phyloP scores from a whole-genome alignment of 164 flowering plant species.

The Piper longum region DNA sequence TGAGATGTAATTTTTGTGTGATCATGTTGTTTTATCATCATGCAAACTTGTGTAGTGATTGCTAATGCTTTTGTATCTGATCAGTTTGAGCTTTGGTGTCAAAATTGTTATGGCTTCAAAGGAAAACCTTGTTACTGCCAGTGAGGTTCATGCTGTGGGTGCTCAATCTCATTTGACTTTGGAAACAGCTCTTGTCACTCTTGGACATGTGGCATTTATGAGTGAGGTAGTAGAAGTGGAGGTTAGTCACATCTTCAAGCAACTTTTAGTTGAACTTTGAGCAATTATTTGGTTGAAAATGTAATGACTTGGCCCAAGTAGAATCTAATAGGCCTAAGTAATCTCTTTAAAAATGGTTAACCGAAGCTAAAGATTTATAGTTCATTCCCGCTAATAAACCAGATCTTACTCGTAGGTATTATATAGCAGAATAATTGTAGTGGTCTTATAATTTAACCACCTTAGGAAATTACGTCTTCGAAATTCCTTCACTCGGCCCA shows the following conservation, averaged over 20 bases:
- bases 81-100: conserved; percentile 65
- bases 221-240: conserved; percentile 69
- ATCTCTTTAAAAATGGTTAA: no score
- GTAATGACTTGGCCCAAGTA: no score
- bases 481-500: no score
- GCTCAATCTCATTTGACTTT: conserved; percentile 40
- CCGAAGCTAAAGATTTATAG: no score
- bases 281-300: no score
- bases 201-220: conserved; percentile 61
- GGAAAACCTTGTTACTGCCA: conserved; percentile 49
- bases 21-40: neutral
- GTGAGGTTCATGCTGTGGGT: conserved; percentile 56
- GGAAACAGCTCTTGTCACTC: conserved; percentile 72
- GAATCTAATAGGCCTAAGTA: no score
- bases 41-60: neutral
- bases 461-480: no score
- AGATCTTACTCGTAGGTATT: no score
- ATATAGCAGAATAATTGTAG: no score
- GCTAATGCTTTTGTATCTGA: conserved; percentile 6
- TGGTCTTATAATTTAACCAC: no score
- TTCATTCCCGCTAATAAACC: no score
- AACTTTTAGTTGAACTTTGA: conserved; percentile 2
- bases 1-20: neutral
- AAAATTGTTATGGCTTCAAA: conserved; percentile 37
- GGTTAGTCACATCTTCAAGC: conserved; percentile 35